Evolutionary conservation across 2,329 filamentous ascomycete species (phyloP).

Genomic region (Aspergillus quadricinctus): DNA sequence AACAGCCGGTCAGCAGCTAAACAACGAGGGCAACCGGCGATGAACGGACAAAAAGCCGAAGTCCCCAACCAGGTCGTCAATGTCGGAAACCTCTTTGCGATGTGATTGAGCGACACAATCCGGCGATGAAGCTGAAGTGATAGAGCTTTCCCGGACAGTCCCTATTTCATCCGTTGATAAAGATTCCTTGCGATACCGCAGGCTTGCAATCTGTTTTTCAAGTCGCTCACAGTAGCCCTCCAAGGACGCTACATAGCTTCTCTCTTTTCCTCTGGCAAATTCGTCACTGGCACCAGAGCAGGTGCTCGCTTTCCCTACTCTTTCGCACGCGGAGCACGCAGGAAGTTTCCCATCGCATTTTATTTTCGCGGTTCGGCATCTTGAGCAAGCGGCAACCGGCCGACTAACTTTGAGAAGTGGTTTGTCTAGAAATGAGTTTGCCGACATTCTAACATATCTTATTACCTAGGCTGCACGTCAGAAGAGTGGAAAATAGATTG

Average conservation of each 20-base stretch:
- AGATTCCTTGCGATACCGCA: conserved; percentile 29
- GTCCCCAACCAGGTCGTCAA: conserved; percentile 87
- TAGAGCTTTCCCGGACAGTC: conserved; percentile 31
- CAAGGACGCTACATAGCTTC: conserved; percentile 94
- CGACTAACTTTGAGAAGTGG: conserved; percentile 59
- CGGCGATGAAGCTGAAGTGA: conserved; percentile 29
- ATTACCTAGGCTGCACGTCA: conserved; percentile 9
- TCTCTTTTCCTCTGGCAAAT: conserved; percentile 90
- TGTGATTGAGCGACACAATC: conserved; percentile 36
- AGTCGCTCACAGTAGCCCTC: conserved; percentile 86
- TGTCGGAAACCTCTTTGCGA: conserved; percentile 71
- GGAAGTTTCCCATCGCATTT: conserved; percentile 97
- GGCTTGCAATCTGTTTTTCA: conserved; percentile 64
- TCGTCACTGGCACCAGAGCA: conserved; percentile 95
- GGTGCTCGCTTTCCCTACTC: conserved; percentile 76
- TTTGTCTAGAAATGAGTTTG: conserved; percentile 34
- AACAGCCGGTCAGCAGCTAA: conserved; percentile 11
- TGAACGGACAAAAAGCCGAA: conserved; percentile 77
- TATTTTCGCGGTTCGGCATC: conserved; percentile 87
- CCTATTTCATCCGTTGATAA: conserved; percentile 23
- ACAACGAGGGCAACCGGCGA: background rate
- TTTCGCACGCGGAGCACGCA: conserved; percentile 91
- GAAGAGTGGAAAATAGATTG: background rate
- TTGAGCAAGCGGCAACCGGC: conserved; percentile 73
- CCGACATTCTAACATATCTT: conserved; percentile 29